Base-by-base conservation (phyloP, 1,139 yeast genomes). In the Yamadazyma membranifaciens region DNA sequence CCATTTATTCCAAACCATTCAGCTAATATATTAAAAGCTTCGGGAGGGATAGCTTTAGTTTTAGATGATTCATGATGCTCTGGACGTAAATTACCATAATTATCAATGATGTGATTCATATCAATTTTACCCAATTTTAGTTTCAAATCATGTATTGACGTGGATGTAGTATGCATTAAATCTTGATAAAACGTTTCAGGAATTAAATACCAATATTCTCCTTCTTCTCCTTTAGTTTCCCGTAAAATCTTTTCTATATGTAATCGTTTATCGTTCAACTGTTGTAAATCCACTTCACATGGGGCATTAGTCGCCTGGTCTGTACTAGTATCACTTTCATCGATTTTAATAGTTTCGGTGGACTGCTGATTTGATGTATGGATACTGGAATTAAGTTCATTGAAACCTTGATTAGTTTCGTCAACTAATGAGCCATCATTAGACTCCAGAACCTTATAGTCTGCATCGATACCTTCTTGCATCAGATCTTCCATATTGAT, bases 1-100 rank as follows among this genome's bases (percentile, higher is more conserved):
- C 73, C 71, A 2, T 59, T 49, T 12, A 75, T 38, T 0, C 84
- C 86, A 56, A 81, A 81, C 83, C 84, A 78, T 22, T 67, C 64
- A 1, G 57, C 56, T 12, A 83, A 57, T 41, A 66, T 52, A 2
- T 64, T 52, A 51, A 77, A 82, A 1, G 71, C 67, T 2, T 59
- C 56, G 2, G 70, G 69, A 0, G 76, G 63, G 0, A 81, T 56
- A 60, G 52, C 51, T 22, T 48, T 49, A 3, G 66, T 57, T 16
- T 58, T 60, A n/a, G 55, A 55, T 0, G 65, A 60, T 14, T 54
- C 56, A 36, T 63, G 67, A 13, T 54, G 56, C 35, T 63, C 67
- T 3, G 63, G 60, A 33, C 49, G 59, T 39, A 70, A 52, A 31
- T 54, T 55, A 9, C 75, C 75, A 31, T 51, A 43, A 3, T 46